A percentile compares a stretch with the other conserved stretches of the same genome.
These are phyloP conservation scores for Plenodomus lindquistii DNA, from an alignment of 2,329 filamentous ascomycete genomes.

Conservation along the genomic window DNA sequence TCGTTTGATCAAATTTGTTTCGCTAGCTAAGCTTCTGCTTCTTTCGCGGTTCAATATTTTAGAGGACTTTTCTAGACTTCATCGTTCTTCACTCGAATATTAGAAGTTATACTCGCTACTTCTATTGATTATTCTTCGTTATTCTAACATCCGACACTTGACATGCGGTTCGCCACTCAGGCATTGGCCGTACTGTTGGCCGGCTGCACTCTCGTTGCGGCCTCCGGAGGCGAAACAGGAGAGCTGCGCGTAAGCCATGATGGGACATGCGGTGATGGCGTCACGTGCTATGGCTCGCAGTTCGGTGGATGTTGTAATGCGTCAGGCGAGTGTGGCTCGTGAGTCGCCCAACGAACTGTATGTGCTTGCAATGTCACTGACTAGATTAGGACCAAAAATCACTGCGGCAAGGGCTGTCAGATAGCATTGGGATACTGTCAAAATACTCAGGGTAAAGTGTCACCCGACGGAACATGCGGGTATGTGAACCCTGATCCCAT, in stretches of 20 bases:
- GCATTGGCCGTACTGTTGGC: conserved; percentile 5
- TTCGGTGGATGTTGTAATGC: conserved; percentile 25
- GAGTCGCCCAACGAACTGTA: conserved; percentile 1
- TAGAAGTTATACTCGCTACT: background rate
- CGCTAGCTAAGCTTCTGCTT: background rate
- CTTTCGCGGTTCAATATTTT: background rate
- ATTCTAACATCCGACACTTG: background rate
- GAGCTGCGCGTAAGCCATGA: conserved; percentile 13
- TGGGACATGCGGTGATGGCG: conserved; percentile 21
- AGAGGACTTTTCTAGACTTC: background rate
- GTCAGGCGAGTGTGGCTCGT: conserved; percentile 20
- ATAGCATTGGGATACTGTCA: conserved; percentile 23
- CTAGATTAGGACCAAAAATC: conserved; percentile 10
- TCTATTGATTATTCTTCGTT: background rate
- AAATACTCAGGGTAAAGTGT: conserved; percentile 14
- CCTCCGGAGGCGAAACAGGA: conserved; percentile 1
- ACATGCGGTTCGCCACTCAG: conserved; percentile 6
- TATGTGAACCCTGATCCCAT: background rate
- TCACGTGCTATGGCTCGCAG: conserved; percentile 20
- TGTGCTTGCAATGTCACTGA: background rate
- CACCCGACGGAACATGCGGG: conserved; percentile 16
- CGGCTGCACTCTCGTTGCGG: conserved; percentile 1
- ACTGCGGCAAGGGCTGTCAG: conserved; percentile 28
- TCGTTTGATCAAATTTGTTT: background rate
- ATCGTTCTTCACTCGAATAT: background rate